These are phyloP conservation scores for Apium graveolens DNA, from an alignment of 129 eudicot species.

Conservation along the genomic window DNA sequence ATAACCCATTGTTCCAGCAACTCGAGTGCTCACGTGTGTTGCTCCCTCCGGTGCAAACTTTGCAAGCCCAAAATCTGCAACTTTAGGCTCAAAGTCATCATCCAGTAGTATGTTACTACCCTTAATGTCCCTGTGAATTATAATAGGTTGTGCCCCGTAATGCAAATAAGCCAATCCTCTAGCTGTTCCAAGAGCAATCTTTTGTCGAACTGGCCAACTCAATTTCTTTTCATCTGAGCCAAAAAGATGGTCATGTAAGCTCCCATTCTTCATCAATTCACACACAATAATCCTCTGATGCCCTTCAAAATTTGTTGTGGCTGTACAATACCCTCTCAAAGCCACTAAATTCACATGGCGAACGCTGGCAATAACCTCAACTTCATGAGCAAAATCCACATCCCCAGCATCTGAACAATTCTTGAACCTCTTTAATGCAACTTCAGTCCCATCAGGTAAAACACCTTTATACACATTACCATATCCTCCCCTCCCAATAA, in stretches of 20 bases:
- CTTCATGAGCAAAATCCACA: slow-evolving; percentile 67
- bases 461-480: slow-evolving; percentile 93
- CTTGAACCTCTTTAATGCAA: slow-evolving; percentile 86
- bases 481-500: slow-evolving; percentile 89
- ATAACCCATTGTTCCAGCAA: slow-evolving; percentile 8
- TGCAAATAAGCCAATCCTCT: slow-evolving; percentile 12
- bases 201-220: slow-evolving; percentile 10
- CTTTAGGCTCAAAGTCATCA: slow-evolving; percentile 8
- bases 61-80: slow-evolving; percentile 5
- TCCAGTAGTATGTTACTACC: slow-evolving; percentile 9
- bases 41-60: slow-evolving; percentile 3
- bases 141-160: slow-evolving; percentile 7
- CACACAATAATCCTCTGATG: slow-evolving; percentile 7
- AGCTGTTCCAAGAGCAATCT: slow-evolving; percentile 10
- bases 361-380: slow-evolving; percentile 85
- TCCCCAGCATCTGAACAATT: slow-evolving; percentile 85
- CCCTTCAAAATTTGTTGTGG: slow-evolving; percentile 50
- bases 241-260: slow-evolving; percentile 13
- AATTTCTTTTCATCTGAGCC: neutral
- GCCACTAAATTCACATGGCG: slow-evolving; percentile 80
- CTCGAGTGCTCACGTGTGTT: slow-evolving; percentile 5
- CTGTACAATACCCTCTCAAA: slow-evolving; percentile 76
- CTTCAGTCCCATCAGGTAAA: slow-evolving; percentile 59
- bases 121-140: slow-evolving; percentile 5
- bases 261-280: slow-evolving; percentile 10